Percentiles rank a stretch among this genome's conserved stretches.
phyloP scores from a whole-genome alignment of 2,329 filamentous ascomycete genomes.

The Cercospora zeae-maydis region DNA sequence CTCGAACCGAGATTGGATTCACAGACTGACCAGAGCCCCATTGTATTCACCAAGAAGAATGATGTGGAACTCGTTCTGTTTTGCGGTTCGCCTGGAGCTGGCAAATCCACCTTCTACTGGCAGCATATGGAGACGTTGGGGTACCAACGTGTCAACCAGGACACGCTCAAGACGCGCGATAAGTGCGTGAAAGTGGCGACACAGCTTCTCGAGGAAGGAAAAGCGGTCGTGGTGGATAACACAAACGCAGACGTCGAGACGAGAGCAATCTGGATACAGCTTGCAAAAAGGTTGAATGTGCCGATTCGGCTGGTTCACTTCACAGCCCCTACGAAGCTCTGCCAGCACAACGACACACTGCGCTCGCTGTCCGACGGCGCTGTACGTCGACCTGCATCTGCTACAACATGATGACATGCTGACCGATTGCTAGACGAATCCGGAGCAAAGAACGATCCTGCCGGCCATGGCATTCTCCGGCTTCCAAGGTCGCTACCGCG shows the following conservation, averaged over 20 bases:
- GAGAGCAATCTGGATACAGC: constrained; percentile 70
- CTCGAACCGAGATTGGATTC: constrained; percentile 35
- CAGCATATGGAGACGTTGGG: constrained; percentile 70
- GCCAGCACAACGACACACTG: constrained; percentile 84
- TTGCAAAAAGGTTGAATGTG: constrained; percentile 67
- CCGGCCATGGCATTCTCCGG: constrained; percentile 76
- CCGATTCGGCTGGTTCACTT: constrained; percentile 86
- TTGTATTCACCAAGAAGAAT: constrained; percentile 57
- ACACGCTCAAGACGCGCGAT: constrained; percentile 70
- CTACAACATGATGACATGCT: constrained; percentile 14
- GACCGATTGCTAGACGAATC: constrained; percentile 61
- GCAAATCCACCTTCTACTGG: constrained; percentile 91
- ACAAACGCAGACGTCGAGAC: constrained; percentile 85
- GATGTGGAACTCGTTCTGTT: constrained; percentile 74
- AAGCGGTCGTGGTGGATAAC: constrained; percentile 80
- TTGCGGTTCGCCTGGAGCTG: constrained; percentile 82
- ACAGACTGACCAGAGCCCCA: constrained; percentile 33
- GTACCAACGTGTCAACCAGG: constrained; percentile 87
- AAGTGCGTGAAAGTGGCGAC: constrained; percentile 68
- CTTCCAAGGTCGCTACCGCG: constrained; percentile 68
- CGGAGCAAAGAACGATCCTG: constrained; percentile 69
- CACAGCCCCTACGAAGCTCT: constrained; percentile 64
- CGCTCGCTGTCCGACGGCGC: constrained; percentile 58
- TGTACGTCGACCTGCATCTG: constrained; percentile 27
- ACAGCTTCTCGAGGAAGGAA: constrained; percentile 57